Evolutionary conservation across 371 early-diverging fungal genomes (phyloP).

Genomic region (Syncephalis fuscata): DNA sequence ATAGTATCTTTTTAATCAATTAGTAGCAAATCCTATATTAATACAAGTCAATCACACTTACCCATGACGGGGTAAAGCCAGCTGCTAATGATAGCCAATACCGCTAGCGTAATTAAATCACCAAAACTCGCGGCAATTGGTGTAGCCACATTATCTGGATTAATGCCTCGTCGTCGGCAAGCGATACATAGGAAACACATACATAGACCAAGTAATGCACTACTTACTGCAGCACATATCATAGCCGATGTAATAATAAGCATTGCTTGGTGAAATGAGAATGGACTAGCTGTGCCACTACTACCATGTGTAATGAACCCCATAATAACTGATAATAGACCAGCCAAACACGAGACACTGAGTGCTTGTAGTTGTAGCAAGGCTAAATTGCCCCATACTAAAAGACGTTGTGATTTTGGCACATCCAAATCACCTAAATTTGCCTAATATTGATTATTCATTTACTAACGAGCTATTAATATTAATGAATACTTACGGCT

Average conservation of each 20-base stretch:
- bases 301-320: no score
- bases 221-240: conserved; percentile 49
- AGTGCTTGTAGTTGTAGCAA: conserved; percentile 51
- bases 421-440: conserved; percentile 45
- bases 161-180: conserved; percentile 39
- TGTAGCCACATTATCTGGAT: conserved; percentile 57
- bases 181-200: conserved; percentile 47
- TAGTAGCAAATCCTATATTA: background rate
- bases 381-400: conserved; percentile 45
- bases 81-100: conserved; percentile 29
- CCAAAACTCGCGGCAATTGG: conserved; percentile 57
- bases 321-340: conserved; percentile 39
- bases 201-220: conserved; percentile 48
- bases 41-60: background rate
- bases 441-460: no score
- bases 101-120: conserved; percentile 49
- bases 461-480: no score
- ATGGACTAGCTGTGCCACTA: no score
- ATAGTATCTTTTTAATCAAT: conserved; percentile 4
- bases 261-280: conserved; percentile 11
- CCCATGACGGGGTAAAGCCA: background rate
- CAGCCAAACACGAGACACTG: conserved; percentile 48
- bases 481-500: conserved; percentile 22
- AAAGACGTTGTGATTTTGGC: conserved; percentile 14
- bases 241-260: conserved; percentile 48